Percentiles rank a stretch among this genome's conserved stretches.
These are phyloP conservation scores for Pyrus pyrifolia DNA, from an alignment of 306 rosid species.

Conservation along the genomic window DNA sequence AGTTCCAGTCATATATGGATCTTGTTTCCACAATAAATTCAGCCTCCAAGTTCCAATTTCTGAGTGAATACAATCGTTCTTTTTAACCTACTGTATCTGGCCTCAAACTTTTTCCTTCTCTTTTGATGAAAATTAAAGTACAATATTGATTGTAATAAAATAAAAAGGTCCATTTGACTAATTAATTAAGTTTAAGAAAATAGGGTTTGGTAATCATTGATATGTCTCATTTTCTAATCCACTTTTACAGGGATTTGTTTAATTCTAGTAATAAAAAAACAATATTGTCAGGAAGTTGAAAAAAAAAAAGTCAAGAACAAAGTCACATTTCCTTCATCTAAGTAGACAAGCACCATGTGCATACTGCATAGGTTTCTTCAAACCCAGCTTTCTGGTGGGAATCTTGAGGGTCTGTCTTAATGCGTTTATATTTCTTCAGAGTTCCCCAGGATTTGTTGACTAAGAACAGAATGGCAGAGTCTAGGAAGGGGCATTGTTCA, in stretches of 20 bases:
- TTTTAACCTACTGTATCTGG: too few species aligned
- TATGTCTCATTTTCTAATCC: not conserved
- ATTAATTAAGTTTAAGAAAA: not conserved
- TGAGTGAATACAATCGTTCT: too few species aligned
- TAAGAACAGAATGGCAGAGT: not conserved
- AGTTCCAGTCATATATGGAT: not conserved
- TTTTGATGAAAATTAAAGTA: too few species aligned
- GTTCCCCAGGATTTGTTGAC: not conserved
- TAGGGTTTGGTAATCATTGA: not conserved
- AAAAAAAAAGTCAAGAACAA: conserved; percentile 8
- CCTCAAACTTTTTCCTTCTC: too few species aligned
- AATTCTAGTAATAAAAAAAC: not conserved
- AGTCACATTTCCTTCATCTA: not conserved
- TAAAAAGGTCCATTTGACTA: not conserved
- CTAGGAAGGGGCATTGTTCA: not conserved
- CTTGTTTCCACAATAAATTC: not conserved
- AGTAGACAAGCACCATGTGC: conserved; percentile 19
- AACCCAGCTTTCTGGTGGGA: conserved; percentile 1
- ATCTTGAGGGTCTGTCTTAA: not conserved
- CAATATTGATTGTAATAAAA: too few species aligned
- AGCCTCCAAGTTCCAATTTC: not conserved
- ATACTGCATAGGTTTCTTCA: conserved; percentile 4
- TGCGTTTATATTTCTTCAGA: not conserved
- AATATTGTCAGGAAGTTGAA: not conserved
- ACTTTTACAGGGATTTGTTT: not conserved